Evolutionary conservation across 2,329 filamentous ascomycete genomes (phyloP), one percentile per base, ranked within the genome.

Genomic region (Cordyceps pruinosa): DNA sequence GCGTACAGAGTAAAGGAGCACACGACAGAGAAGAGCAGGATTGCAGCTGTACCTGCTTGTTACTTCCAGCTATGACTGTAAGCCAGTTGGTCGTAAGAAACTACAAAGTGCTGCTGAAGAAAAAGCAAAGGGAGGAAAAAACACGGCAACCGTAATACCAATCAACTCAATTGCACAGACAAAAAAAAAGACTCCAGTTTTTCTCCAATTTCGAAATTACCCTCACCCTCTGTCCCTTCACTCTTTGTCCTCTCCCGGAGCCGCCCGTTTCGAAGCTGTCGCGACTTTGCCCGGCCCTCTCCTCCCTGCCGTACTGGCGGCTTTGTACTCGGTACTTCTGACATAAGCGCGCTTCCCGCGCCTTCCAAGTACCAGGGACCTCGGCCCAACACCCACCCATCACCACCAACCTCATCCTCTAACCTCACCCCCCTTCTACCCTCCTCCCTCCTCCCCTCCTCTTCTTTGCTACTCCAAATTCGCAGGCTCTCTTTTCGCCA

Each of bases 231-330:
- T 13, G 19, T 8, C 6, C 26, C 42, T 45, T n/a, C n/a, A n/a
- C n/a, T n/a, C 23, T 49, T 12, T 34, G n/a, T 17, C 10, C 47
- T 41, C 39, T 56, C 44, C 52, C 52, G 52, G 52, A 56, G 52
- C 52, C 52, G 52, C 52, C 52, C 52, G 52, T 56, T 32, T 8
- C 21, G 5, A 39, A 12, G 23, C 17, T 25, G 52, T 56, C 44
- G 52, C 52, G 52, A 56, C 23, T 56, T 56, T 56, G 42, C 52
- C 52, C 52, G 52, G 34, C 26, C 21, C 30, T 32, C 45, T 7
- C 13, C 9, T 32, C 10, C 15, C 21, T 10, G 19, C 21, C 39
- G 17, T 21, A 25, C n/a, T n/a, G n/a, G n/a, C n/a, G n/a, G n/a
- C n/a, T n/a, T n/a, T n/a, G 39, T 42, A 42, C 19, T 25, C 8